Conservation (phyloP, 1,139 yeast species). For the Candida sojae region DNA sequence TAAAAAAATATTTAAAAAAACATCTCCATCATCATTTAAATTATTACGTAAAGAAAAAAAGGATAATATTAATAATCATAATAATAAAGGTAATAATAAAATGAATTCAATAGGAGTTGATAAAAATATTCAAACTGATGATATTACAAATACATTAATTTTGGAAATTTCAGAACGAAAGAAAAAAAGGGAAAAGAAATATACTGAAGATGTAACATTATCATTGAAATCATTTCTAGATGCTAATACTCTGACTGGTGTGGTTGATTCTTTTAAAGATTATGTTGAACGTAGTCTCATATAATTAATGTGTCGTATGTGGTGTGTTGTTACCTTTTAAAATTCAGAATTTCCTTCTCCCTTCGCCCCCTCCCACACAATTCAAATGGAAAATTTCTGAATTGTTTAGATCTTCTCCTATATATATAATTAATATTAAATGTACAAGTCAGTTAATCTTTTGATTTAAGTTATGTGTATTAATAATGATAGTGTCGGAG, state of each 20-base stretch:
- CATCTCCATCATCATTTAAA: neutral
- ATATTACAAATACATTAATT: conserved; percentile 1
- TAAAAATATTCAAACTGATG: conserved; percentile 4
- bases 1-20: conserved; percentile 3
- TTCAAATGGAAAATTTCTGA: too few relatives aligned
- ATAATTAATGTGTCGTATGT: neutral
- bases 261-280: conserved; percentile 5
- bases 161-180: neutral
- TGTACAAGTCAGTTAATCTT: neutral
- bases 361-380: too few relatives aligned
- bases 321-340: too few relatives aligned
- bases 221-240: conserved; percentile 3
- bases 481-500: too few relatives aligned
- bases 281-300: conserved; percentile 6
- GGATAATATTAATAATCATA: neutral
- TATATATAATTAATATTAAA: neutral
- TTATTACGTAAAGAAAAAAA: conserved; percentile 3
- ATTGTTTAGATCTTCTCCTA: too few relatives aligned
- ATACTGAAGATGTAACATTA: conserved; percentile 2
- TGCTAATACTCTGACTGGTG: conserved; percentile 1
- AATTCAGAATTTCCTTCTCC: too few relatives aligned
- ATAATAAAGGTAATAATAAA: too few relatives aligned
- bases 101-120: neutral
- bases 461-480: too few relatives aligned
- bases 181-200: conserved; percentile 1